Base-by-base conservation (phyloP, 1,139 yeast genomes). In the Yamadazyma diddensiae region DNA sequence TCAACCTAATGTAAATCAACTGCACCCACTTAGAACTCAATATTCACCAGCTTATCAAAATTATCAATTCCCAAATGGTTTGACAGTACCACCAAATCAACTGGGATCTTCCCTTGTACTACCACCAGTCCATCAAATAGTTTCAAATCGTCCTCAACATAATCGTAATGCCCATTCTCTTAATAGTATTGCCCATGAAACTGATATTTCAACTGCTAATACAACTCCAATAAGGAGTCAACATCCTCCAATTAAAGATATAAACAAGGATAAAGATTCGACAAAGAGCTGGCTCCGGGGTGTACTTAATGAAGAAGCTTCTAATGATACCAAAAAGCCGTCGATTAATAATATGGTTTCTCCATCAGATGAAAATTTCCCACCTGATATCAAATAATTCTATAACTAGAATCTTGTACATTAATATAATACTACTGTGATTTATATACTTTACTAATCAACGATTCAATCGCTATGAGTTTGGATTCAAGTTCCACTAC, bases 311-410 rank as follows among this genome's bases (percentile, higher is more conserved):
- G 48, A 45, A n/a, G 41, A 37, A 25, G 11, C 29, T 3, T 8
- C 24, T 3, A 8, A n/a, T 16, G 17, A 14, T 10, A 11, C 31
- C 8, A 57, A 56, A 31, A 62, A 56, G 37, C 68, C 67, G 2
- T 57, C 68, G n/a, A 62, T 65, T 25, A 51, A 59, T 36, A 59
- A 55, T 45, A 50, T 65, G 33, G 44, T 64, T 33, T 57, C 65
- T 10, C 65, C 61, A 3, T 46, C 49, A 33, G 52, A 53, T 24
- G 49, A 49, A 27, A 44, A 39, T 20, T 52, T 53, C 32, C 42
- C 53, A 7, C 36, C 36, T 15, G 23, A 39, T 30, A 30, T 36
- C 14, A 30, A 28, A 25, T 28, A 30, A 9, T 13, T 29, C 29
- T 34, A 36, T 32, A 35, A 35, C 27, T 35, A 35, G 32, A 25